Evolutionary conservation across 2,329 filamentous ascomycete genomes (phyloP), one percentile per base, ranked within the genome.

Genomic region (Alternaria conjuncta): DNA sequence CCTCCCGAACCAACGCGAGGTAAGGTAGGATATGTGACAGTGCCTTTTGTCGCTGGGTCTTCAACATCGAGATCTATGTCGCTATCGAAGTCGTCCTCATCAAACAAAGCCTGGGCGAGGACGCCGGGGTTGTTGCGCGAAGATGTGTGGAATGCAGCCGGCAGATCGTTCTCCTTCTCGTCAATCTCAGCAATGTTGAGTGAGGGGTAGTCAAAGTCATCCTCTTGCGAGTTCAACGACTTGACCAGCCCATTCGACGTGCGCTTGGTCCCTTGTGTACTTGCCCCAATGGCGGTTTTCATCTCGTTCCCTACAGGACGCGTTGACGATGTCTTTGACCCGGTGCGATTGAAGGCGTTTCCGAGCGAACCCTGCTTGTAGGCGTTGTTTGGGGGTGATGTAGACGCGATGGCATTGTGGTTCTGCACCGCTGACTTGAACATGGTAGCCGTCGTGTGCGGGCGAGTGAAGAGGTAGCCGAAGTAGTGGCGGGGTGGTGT

Each of bases 31-130:
- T 84, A 84, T 25, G 70, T 73, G 20, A 84, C 76, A 3, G 77
- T 77, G 43, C 72, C 75, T 68, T 82, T 83, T 2, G 86, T 82
- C 2, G 83, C 79, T 0, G 89, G 88, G 62, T 88, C 85, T 62
- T 92, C 86, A 55, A 89, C 86, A 66, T 94, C 92, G 23, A 97
- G 83, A 59, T 93, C 87, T 20, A 90, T 86, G 70, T 97, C 94
- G 75, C 95, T 92, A 72, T 93, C 93, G 69, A 97, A 96, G 75
- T 97, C 94, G 71, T 95, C 90, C 66, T 94, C 92, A 63, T 89
- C 87, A 66, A 94, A 92, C 26, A 74, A 59, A 6, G 72, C 72
- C 5, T 69, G 60, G 45, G 72, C 63, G 23, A 81, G 76, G 9
- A 63, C 60, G 6, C 65, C 36, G 13, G 61, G 61, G 12, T 71